Base-by-base conservation (phyloP, 2,329 filamentous ascomycete species). In the Aspergillus quadrilineatus region DNA sequence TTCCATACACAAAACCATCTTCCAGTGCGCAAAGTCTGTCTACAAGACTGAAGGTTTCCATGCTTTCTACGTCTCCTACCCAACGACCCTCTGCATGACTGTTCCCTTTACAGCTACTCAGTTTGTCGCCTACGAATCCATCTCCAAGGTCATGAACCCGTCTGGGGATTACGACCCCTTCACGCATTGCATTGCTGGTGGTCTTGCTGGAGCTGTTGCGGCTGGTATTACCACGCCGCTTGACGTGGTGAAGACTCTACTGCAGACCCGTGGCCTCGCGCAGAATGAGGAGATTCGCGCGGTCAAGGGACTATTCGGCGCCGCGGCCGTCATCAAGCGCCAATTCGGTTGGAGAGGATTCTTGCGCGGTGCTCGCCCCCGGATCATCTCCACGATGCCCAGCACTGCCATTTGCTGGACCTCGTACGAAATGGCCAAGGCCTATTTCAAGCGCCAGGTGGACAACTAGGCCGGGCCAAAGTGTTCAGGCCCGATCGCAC, bases 371-470 rank as follows among this genome's bases (percentile, higher is more conserved):
- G 85, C 97, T 71, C 87, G 89, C 66, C 94, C 94, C 46, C 84
- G 94, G 68, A 88, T 99, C 47, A 87, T 99, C 60, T 97, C 92
- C 9, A 96, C 94, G 1, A 97, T 97, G 89, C 94, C 94, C 17
- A 97, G 92, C 77, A 99, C 94, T 34, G 94, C 94, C n/a, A 99
- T 99, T 70, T 99, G 94, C 82, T 99, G 94, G 82, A 82, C 82
- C 47, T 85, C 84, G 44, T 87, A 87, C 65, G 85, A 87, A 71
- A 85, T 87, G 78, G 85, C 85, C 42, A 87, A 87, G 74, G 84
- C 85, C 10, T 87, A 87, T 71, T 87, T 87, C 73, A 85, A 85
- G 66, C 62, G 72, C 55, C 75, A 70, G 63, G 63, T 57, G 36
- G 57, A 64, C 37, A 65, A 67, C 42, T 67, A 67, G 64, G 52